Evolutionary conservation across 2,329 filamentous ascomycete genomes (phyloP).

Genomic region (Colletotrichum limetticola): DNA sequence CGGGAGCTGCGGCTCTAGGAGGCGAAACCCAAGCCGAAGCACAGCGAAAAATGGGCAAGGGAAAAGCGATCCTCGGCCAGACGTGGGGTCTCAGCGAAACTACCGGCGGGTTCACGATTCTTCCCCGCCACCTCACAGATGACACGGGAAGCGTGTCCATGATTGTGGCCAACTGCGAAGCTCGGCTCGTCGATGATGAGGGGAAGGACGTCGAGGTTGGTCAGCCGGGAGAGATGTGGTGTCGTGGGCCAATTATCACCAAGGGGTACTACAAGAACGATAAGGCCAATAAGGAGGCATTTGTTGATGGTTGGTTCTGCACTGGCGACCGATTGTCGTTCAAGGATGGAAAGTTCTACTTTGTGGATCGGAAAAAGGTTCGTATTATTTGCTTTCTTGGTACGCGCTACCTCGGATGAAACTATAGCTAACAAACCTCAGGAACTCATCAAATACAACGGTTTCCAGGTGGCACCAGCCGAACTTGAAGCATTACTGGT

Average conservation of each 20-base stretch:
- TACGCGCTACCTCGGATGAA: too few relatives aligned
- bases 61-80: slow-evolving; percentile 57
- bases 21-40: slow-evolving; percentile 63
- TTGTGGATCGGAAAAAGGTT: slow-evolving; percentile 82
- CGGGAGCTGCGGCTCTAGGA: slow-evolving; percentile 68
- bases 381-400: background rate
- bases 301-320: slow-evolving; percentile 74
- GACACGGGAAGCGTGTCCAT: slow-evolving; percentile 58
- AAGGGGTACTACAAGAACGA: slow-evolving; percentile 78
- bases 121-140: slow-evolving; percentile 52
- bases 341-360: slow-evolving; percentile 76
- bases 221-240: slow-evolving; percentile 69
- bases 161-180: slow-evolving; percentile 50
- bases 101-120: slow-evolving; percentile 57
- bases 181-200: slow-evolving; percentile 51
- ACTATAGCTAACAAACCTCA: slow-evolving; percentile 44
- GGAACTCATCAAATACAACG: slow-evolving; percentile 70
- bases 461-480: slow-evolving; percentile 74
- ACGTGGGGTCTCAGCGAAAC: slow-evolving; percentile 71
- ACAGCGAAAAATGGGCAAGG: slow-evolving; percentile 57
- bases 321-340: slow-evolving; percentile 83
- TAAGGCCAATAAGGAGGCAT: slow-evolving; percentile 70
- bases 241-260: slow-evolving; percentile 78
- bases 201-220: slow-evolving; percentile 51
- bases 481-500: slow-evolving; percentile 65